phyloP scores from a whole-genome alignment of 192 early-diverging fungal species.

The Coemansia sp. region DNA sequence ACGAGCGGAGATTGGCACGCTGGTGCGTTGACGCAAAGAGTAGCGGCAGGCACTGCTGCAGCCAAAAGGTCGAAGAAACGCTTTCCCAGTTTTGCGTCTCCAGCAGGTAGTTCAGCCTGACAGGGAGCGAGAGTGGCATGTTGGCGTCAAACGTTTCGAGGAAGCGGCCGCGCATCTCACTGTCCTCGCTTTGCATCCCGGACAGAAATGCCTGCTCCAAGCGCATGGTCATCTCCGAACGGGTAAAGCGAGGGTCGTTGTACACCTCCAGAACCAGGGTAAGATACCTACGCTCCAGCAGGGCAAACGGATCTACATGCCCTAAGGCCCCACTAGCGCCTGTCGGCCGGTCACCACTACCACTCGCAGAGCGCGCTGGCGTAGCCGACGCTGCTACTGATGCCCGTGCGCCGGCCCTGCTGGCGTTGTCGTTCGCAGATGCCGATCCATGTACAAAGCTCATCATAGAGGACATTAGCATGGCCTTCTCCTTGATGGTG shows the following conservation, averaged over 20 bases:
- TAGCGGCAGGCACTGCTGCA: conserved; percentile 89
- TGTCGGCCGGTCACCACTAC: neutral
- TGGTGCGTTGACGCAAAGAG: conserved; percentile 70
- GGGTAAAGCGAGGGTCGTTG: conserved; percentile 74
- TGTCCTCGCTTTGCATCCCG: conserved; percentile 82
- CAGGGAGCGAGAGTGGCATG: conserved; percentile 67
- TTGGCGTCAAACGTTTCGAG: conserved; percentile 80
- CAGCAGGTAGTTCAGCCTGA: conserved; percentile 86
- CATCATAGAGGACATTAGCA: conserved; percentile 92
- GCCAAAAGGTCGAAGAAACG: conserved; percentile 84
- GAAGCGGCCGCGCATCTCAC: conserved; percentile 79
- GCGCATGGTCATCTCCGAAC: conserved; percentile 90
- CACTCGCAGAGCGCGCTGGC: neutral
- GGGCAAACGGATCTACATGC: conserved; percentile 33
- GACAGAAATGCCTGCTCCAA: conserved; percentile 94
- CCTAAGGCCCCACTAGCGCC: neutral
- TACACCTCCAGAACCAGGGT: conserved; percentile 92
- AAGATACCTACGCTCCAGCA: conserved; percentile 82
- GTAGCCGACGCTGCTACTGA: conserved; percentile 10
- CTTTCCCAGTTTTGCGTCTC: conserved; percentile 96
- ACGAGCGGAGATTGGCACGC: conserved; percentile 26
- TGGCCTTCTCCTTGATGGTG: conserved; percentile 95
- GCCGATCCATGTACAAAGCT: conserved; percentile 73
- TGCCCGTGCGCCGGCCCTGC: conserved; percentile 40
- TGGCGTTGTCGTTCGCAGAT: conserved; percentile 51